Conservation (phyloP, 148 eudicot genomes). For the Vaccinium myrtillus region DNA sequence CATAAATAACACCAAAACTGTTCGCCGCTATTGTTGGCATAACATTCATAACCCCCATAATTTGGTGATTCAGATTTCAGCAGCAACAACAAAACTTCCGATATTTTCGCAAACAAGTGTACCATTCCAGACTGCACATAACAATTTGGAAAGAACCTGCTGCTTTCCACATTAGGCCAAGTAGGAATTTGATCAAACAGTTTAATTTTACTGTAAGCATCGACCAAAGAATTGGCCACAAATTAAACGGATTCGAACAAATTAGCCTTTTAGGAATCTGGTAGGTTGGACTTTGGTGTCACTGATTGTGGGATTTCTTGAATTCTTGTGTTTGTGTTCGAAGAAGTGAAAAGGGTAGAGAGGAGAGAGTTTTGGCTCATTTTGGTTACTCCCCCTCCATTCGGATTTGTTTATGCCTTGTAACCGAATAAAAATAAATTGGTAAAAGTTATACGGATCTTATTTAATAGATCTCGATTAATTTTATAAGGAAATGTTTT, state of each 20-base stretch:
- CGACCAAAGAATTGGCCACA: constrained; percentile 42
- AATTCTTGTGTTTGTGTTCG: constrained; percentile 26
- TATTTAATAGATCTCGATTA: too few relatives aligned
- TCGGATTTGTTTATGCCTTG: too few relatives aligned
- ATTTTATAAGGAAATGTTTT: too few relatives aligned
- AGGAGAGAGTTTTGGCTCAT: background rate
- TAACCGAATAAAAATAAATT: too few relatives aligned
- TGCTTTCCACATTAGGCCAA: constrained; percentile 44
- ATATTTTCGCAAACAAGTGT: constrained; percentile 40
- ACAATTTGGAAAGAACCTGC: constrained; percentile 61
- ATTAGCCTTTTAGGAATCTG: constrained; percentile 32
- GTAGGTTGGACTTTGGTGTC: constrained; percentile 42
- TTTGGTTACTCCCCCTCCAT: background rate
- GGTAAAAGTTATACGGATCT: too few relatives aligned
- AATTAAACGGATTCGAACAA: constrained; percentile 24
- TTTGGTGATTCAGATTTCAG: too few relatives aligned
- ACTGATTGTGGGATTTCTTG: constrained; percentile 20
- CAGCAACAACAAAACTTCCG: too few relatives aligned
- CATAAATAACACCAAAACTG: too few relatives aligned
- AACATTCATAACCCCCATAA: too few relatives aligned
- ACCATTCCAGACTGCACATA: constrained; percentile 72
- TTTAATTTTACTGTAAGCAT: constrained; percentile 38
- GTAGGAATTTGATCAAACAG: constrained; percentile 59
- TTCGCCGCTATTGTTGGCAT: too few relatives aligned
- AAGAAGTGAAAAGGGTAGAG: constrained; percentile 38